A percentile compares a stretch with the other conserved stretches of the same genome.
Evolutionary conservation across 75 land plant genomes (phyloP).

Genomic region (Adiantum capillusveneris): DNA sequence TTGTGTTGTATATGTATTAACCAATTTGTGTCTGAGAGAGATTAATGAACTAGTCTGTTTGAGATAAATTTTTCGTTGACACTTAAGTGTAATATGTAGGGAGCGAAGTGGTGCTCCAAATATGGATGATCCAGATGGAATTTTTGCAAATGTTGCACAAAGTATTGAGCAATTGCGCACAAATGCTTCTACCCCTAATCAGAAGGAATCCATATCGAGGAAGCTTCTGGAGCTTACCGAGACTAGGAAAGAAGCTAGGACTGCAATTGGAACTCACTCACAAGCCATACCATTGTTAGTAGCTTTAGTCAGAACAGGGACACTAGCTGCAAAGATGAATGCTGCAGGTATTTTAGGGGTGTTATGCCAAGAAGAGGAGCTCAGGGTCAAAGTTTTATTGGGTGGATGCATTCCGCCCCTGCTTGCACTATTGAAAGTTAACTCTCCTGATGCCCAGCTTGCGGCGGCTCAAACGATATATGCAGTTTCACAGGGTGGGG

Average conservation of each 20-base stretch:
- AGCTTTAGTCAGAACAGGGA: slow-evolving; percentile 37
- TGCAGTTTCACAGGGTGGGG: slow-evolving; percentile 40
- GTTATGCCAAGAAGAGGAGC: slow-evolving; percentile 40
- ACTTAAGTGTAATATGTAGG: slow-evolving; percentile 26
- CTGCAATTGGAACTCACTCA: slow-evolving; percentile 36
- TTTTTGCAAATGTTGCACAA: slow-evolving; percentile 86
- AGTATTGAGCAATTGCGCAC: slow-evolving; percentile 48
- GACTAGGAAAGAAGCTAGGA: slow-evolving; percentile 30
- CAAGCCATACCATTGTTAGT: slow-evolving; percentile 43
- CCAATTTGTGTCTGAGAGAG: not conserved
- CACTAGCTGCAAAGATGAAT: slow-evolving; percentile 31
- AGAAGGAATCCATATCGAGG: slow-evolving; percentile 32
- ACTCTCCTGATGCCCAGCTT: slow-evolving; percentile 37
- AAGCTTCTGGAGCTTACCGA: slow-evolving; percentile 22
- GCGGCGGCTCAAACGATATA: slow-evolving; percentile 35
- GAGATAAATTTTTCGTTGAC: too few species aligned
- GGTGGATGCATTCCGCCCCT: slow-evolving; percentile 47
- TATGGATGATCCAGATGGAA: slow-evolving; percentile 96
- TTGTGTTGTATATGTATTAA: not conserved
- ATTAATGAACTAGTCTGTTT: too few species aligned
- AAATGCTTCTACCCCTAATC: slow-evolving; percentile 15
- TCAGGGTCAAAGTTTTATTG: slow-evolving; percentile 37
- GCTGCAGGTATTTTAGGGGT: slow-evolving; percentile 35
- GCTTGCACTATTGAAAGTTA: slow-evolving; percentile 23
- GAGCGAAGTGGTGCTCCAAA: slow-evolving; percentile 34